Evolutionary conservation across 139 green algal species (phyloP).

Genomic region (Helicosporidium sp.): DNA sequence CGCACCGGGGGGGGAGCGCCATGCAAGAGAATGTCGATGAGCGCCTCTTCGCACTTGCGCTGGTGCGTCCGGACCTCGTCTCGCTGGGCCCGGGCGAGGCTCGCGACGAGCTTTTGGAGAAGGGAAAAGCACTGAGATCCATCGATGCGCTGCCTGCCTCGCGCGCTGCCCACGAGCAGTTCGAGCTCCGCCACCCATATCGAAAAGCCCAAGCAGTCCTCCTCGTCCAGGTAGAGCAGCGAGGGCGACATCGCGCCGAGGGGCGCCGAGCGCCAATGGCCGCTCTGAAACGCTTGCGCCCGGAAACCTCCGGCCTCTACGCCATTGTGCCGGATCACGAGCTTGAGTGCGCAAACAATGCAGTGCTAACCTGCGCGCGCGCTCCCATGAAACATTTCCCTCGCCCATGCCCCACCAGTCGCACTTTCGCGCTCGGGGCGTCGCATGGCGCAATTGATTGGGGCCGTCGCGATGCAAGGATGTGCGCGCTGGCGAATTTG

Average conservation of each 20-base stretch:
- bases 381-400: no score
- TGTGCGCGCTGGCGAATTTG: no score
- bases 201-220: conserved; percentile 49
- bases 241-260: neutral
- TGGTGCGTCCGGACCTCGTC: conserved; percentile 42
- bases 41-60: conserved; percentile 42
- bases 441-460: no score
- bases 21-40: conserved; percentile 37
- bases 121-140: conserved; percentile 35
- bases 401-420: no score
- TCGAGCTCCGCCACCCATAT: conserved; percentile 66
- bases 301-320: no score
- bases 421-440: no score
- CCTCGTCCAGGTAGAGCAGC: conserved; percentile 48
- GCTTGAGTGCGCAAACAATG: neutral
- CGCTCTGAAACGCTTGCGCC: no score
- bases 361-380: neutral
- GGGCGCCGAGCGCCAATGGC: no score
- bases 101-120: conserved; percentile 52
- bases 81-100: conserved; percentile 27
- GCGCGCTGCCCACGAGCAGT: conserved; percentile 37
- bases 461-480: no score
- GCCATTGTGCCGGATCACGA: neutral
- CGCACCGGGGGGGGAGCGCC: conserved; percentile 27
- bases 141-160: conserved; percentile 15